Evolutionary conservation across 2,329 filamentous ascomycete species (phyloP).

Genomic region (Colletotrichum sp.): DNA sequence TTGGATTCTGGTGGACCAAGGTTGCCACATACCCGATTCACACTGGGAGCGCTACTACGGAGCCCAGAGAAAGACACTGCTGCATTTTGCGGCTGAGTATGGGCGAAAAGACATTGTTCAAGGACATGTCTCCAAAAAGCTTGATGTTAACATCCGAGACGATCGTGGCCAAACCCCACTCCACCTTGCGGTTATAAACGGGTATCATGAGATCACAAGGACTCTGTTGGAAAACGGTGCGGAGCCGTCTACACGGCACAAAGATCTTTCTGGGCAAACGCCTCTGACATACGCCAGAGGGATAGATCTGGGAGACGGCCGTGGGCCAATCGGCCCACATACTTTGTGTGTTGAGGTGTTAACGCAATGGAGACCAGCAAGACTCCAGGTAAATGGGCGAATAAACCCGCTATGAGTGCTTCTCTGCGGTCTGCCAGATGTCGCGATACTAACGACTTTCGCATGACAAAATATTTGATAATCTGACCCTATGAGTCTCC

Average conservation of each 20-base stretch:
- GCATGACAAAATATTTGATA: too few species aligned
- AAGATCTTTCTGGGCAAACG: not conserved
- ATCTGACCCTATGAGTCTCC: too few species aligned
- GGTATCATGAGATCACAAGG: not conserved
- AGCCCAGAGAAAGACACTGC: not conserved
- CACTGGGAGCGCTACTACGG: not conserved
- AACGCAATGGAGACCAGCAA: not conserved
- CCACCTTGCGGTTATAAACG: not conserved
- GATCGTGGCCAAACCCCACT: not conserved
- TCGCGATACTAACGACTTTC: too few species aligned
- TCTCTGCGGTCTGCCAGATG: not conserved
- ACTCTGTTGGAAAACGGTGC: not conserved
- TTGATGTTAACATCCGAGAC: not conserved
- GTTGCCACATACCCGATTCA: not conserved
- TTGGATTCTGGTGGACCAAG: not conserved
- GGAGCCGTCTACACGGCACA: not conserved
- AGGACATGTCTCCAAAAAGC: not conserved
- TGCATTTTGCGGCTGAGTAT: not conserved
- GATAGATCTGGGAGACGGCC: not conserved
- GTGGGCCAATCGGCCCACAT: not conserved
- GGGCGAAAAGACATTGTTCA: not conserved
- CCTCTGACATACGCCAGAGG: not conserved
- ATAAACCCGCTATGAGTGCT: not conserved
- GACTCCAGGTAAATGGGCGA: not conserved
- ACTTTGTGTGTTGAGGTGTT: not conserved